phyloP scores from a whole-genome alignment of 2,329 filamentous ascomycete genomes.

The Exophiala sp. region DNA sequence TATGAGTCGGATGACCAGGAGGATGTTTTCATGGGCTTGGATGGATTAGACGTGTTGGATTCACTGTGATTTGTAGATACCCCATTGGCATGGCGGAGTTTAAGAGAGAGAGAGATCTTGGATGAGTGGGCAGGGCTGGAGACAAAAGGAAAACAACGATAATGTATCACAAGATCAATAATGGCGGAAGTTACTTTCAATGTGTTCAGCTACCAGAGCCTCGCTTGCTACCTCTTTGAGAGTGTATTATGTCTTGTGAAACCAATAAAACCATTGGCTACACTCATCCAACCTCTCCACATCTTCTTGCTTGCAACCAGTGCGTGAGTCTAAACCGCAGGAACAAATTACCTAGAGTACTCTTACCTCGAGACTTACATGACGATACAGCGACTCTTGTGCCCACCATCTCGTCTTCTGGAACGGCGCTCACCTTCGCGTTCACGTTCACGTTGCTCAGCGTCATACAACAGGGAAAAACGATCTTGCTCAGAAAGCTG shows the following conservation, averaged over 20 bases:
- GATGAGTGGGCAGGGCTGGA: neutral
- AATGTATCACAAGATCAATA: no score
- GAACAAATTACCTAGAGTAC: neutral
- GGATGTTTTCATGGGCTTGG: neutral
- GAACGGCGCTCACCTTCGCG: neutral
- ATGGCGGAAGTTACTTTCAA: no score
- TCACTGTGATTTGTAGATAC: slow-evolving; percentile 20
- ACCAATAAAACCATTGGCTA: no score
- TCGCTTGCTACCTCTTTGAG: no score
- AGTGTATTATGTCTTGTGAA: no score
- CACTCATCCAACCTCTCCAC: no score
- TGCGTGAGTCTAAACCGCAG: no score
- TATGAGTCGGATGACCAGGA: no score
- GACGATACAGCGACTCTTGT: slow-evolving; percentile 2
- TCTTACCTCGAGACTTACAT: slow-evolving; percentile 1
- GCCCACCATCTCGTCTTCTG: neutral
- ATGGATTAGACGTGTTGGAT: neutral
- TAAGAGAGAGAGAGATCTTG: neutral
- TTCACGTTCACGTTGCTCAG: neutral
- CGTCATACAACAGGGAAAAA: neutral
- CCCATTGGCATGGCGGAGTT: slow-evolving; percentile 15
- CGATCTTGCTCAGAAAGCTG: slow-evolving; percentile 1
- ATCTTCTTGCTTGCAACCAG: no score
- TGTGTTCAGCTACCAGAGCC: no score
- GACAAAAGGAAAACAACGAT: no score